Base-by-base conservation (phyloP, 768 basidiomycete species). In the Leccinum incarnatum region DNA sequence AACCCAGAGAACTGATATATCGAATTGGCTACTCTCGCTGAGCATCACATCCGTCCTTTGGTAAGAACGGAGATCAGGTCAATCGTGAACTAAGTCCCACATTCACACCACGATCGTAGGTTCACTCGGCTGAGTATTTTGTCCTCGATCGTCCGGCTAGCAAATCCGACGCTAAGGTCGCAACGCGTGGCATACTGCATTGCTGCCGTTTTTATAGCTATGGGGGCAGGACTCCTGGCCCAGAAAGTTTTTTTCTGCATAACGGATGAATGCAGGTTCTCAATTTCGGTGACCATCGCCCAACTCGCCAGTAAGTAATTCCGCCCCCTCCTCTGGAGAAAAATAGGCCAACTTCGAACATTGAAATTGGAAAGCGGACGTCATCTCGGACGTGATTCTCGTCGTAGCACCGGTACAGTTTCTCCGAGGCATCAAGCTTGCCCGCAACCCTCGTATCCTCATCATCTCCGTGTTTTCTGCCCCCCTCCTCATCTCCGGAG, bases 101-200 rank as follows among this genome's bases (percentile, higher is more conserved):
- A 25, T 11, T 19, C 19, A 45, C 11, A 32, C 12, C 29, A 29
- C 56, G 42, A 12, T 52, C 4, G 21, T 15, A 71, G 69, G 69
- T 66, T 66, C 14, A 53, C 69, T 14, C 58, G 69, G 4, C 67
- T 71, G 54, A 72, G 71, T 36, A 71, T 71, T 17, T 42, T 71
- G 5, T 71, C 53, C 45, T 72, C 69, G 3, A 42, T 72, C 15
- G 30, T 65, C 34, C 67, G 69, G 50, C 59, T 71, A 55, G 51
- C 57, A 36, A 60, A 55, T 29, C 69, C 69, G 0, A 27, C 50
- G 1, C 42, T 27, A 48, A 59, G 48, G 29, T 23, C 56, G 25
- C 61, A 62, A 53, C 30, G 62, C 19, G 34, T 59, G 17, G 60
- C 63, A 15, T 65, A 67, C 40, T 45, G 61, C 50, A 62, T 61